Base-by-base conservation (phyloP, 106 monocot species). In the Vanilla planifolia region DNA sequence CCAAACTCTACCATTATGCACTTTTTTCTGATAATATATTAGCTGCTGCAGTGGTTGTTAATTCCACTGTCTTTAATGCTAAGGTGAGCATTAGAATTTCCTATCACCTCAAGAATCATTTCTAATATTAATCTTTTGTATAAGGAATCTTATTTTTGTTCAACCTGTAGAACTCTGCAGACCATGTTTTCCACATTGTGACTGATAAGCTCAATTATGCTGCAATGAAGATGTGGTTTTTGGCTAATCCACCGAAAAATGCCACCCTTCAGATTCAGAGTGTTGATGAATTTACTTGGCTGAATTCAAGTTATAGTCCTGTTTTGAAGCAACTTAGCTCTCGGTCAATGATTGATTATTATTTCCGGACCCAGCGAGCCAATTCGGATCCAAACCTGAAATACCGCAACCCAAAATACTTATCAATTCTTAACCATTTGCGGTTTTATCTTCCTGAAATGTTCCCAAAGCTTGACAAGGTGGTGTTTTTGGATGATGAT, bases 21-120 rank as follows among this genome's bases (percentile, higher is more conserved):
- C 68, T 92, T 9, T 92, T 92, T 53, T 86, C 86, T 0, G 91
- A 92, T 63, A 92, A 92, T 26, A 44, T 92, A 56, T 64, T 92
- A 47, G 86, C 91, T 2, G 46, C 91, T 35, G 71, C 86, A 2
- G 82, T 79, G 20, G 91, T 92, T 16, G 91, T 92, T 21, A 92
- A 92, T 53, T 92, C 91, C n/a, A 92, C 91, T 48, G 45, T 92
- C 1, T 43, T 66, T 30, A 40, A 92, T 77, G 91, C 91, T 26
- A 86, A 80, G 86, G 90, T 82, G 58, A 51, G 39, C 30, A n/a
- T 35, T 28, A 53, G 55, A 11, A 24, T 5, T 26, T 27, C 36
- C 22, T 13, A 24, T 27, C 42, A 52, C 28, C 13, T 33, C 59
- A 30, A 26, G 10, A 11, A 3, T 30, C 3, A 16, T 32, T n/a